These are phyloP conservation scores for Dictyophora rubrovolvata DNA, from an alignment of 768 basidiomycete genomes.

Conservation along the genomic window DNA sequence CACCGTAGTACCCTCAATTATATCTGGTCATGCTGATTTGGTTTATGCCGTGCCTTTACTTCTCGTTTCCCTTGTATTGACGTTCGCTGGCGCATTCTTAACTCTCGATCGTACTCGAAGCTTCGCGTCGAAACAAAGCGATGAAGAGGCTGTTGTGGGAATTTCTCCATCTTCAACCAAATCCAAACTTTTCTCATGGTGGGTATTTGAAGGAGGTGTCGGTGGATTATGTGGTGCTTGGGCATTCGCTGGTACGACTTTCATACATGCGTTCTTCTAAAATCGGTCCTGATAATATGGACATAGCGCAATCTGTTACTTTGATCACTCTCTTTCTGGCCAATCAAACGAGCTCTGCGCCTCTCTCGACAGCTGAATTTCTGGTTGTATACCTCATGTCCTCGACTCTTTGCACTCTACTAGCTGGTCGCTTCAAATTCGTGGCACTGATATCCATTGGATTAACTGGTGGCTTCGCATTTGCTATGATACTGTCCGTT, in stretches of 20 bases:
- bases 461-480: slow-evolving; percentile 40
- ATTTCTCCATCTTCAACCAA: slow-evolving; percentile 17
- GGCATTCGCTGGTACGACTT: slow-evolving; percentile 43
- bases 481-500: slow-evolving; percentile 42
- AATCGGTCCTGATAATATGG: neutral
- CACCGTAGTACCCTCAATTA: neutral
- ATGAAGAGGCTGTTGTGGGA: slow-evolving; percentile 21
- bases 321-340: slow-evolving; percentile 51
- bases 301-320: slow-evolving; percentile 46
- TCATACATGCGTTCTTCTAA: neutral
- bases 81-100: slow-evolving; percentile 62
- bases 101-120: slow-evolving; percentile 60
- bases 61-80: slow-evolving; percentile 42
- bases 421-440: slow-evolving; percentile 46
- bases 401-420: slow-evolving; percentile 33
- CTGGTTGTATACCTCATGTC: slow-evolving; percentile 51
- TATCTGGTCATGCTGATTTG: slow-evolving; percentile 36
- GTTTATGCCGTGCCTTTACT: slow-evolving; percentile 55
- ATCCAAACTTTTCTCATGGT: slow-evolving; percentile 22
- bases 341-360: slow-evolving; percentile 32
- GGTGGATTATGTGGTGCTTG: slow-evolving; percentile 53
- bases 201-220: slow-evolving; percentile 48
- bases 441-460: slow-evolving; percentile 39
- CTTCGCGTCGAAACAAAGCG: slow-evolving; percentile 37
- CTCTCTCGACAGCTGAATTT: slow-evolving; percentile 41